These are phyloP conservation scores for Phlebiopsis flavidoalba DNA, from an alignment of 768 basidiomycete genomes.

Conservation along the genomic window DNA sequence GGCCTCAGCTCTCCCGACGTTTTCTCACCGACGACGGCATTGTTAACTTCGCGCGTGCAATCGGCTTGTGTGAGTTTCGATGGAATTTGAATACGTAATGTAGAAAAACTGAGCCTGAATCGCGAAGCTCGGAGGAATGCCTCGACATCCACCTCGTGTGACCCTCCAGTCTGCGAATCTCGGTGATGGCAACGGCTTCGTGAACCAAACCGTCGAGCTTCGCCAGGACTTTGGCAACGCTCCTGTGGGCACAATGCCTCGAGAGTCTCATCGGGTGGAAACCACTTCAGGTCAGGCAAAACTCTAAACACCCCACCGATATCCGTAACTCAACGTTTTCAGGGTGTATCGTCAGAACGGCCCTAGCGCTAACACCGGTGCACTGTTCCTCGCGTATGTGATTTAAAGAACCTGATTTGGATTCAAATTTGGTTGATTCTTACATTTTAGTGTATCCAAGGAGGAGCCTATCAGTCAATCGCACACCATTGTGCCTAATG, in stretches of 20 bases:
- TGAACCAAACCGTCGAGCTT: constrained; percentile 40
- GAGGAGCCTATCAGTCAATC: constrained; percentile 17
- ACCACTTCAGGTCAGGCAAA: constrained; percentile 37
- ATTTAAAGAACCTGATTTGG: too few species aligned
- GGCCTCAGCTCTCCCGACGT: constrained; percentile 52
- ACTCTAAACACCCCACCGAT: background rate
- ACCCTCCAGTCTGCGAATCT: constrained; percentile 38
- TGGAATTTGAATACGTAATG: background rate
- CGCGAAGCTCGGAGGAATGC: constrained; percentile 32
- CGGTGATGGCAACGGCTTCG: constrained; percentile 41
- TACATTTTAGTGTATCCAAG: constrained; percentile 18
- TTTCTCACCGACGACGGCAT: constrained; percentile 52
- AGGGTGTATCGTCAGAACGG: constrained; percentile 28
- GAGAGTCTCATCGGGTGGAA: constrained; percentile 37
- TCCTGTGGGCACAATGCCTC: constrained; percentile 36
- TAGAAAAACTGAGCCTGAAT: background rate
- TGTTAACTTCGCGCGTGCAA: constrained; percentile 52
- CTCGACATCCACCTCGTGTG: constrained; percentile 30
- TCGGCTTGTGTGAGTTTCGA: constrained; percentile 55
- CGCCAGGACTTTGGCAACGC: constrained; percentile 37
- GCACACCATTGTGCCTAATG: constrained; percentile 24
- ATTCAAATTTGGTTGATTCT: background rate
- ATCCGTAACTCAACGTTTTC: background rate
- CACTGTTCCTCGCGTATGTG: constrained; percentile 31
- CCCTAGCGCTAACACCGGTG: constrained; percentile 23